Base-by-base conservation (phyloP, 441 rosid species). In the Flueggea neowawraea region DNA sequence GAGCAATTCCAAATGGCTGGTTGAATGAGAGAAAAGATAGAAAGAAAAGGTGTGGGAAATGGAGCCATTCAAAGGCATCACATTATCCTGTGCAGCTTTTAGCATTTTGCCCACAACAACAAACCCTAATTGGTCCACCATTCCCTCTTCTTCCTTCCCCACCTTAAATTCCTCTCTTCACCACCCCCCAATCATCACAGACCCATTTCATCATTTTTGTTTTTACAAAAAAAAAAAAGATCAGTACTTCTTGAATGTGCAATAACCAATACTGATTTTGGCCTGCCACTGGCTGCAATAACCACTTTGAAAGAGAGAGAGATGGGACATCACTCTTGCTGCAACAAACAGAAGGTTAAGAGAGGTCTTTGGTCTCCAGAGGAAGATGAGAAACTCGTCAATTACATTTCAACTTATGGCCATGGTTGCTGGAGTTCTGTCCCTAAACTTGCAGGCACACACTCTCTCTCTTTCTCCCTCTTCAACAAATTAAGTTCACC, bases 401-500 rank as follows among this genome's bases (percentile, higher is more conserved):
- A 68, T 85, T 89, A 86, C 87, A 89, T 95, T 80, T 73, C 90
- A 41, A 84, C 88, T 61, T 89, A 86, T 54, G 99, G 99, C 78
- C 97, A 95, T 79, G 99, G 97, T 36, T 91, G 99, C 75, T 91
- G 97, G 99, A 91, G 97, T 82, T 91, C 99, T 3, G 97, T 95
- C 66, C 99, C 99, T 45, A 95, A 82, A 78, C 96, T 70, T 69
- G 97, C 99, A 75, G 99, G 99, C 85, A 62, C 2, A 3, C 44
- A 11, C 36, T 12, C 11, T 12, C 36, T 2, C 28, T 47, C n/a
- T 14, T 12, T 47, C n/a, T 47, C n/a, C 7, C 1, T 47, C 9
- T 43, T 43, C 12, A 11, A 22, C 28, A 22, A 22, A 22, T 22
- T 22, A 22, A 22, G 28, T 22, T 22, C 28, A 0, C 28, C 28